Evolutionary conservation across 2,329 filamentous ascomycete species (phyloP).

Genomic region (Pezicula neosporulosa): DNA sequence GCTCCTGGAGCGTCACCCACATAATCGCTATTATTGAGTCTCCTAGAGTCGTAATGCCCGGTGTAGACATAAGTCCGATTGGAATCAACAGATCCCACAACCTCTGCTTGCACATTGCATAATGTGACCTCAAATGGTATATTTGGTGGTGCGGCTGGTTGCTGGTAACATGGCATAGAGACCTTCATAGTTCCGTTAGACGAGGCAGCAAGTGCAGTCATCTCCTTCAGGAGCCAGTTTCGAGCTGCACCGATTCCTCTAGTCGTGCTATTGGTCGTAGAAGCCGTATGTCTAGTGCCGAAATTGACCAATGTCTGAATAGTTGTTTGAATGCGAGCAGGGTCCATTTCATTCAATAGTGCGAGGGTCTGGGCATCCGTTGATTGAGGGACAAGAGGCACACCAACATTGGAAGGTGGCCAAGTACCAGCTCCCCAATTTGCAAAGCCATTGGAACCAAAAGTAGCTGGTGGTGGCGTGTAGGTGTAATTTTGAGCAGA

Average conservation of each 20-base stretch:
- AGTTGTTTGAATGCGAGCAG: slow-evolving; percentile 43
- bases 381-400: slow-evolving; percentile 5
- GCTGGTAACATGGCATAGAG: slow-evolving; percentile 45
- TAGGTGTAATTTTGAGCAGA: too few species aligned
- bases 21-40: slow-evolving; percentile 46
- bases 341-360: slow-evolving; percentile 6
- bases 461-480: neutral
- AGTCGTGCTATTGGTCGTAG: slow-evolving; percentile 44
- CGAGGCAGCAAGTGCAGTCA: slow-evolving; percentile 41
- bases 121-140: slow-evolving; percentile 48
- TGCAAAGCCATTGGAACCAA: slow-evolving; percentile 8
- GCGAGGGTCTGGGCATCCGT: slow-evolving; percentile 6
- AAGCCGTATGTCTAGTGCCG: slow-evolving; percentile 53
- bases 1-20: slow-evolving; percentile 51
- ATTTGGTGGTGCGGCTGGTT: slow-evolving; percentile 33
- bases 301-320: slow-evolving; percentile 51
- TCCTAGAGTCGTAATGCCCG: slow-evolving; percentile 52
- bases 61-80: slow-evolving; percentile 51
- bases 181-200: slow-evolving; percentile 47
- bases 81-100: slow-evolving; percentile 45
- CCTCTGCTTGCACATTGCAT: slow-evolving; percentile 48
- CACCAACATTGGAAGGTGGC: slow-evolving; percentile 5
- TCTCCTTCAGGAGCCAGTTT: slow-evolving; percentile 51
- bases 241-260: slow-evolving; percentile 53
- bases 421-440: slow-evolving; percentile 9